Evolutionary conservation across 2,329 filamentous ascomycete species (phyloP), one percentile per base, ranked within the genome.

Genomic region (Venturia effusa): DNA sequence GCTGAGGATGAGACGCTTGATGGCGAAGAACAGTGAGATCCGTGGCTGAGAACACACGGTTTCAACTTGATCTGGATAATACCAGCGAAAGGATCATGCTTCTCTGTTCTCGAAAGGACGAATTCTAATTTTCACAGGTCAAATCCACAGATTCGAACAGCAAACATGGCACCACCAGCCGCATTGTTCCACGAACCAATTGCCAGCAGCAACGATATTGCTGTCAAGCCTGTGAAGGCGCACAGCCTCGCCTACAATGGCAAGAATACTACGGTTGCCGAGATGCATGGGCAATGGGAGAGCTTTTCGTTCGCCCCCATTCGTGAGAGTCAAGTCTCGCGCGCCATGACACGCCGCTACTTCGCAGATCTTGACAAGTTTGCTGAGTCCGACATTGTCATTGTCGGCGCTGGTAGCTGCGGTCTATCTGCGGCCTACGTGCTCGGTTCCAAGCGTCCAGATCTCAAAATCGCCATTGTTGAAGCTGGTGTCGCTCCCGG

Each of bases 31-130:
- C 11, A 57, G 17, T 19, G 51, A 57, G 51, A 57, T 57, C 51
- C 51, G 51, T 57, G 51, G 51, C 84, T 90, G 88, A 93, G 89
- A 94, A 86, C 86, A 94, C 88, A 94, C 90, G 89, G 90, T 88
- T 81, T 81, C 80, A 91, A 93, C 89, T 93, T 93, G 90, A 93
- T 92, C 89, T 90, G 89, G 90, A 92, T 93, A 93, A 94, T 94
- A 90, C 90, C 89, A 92, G 92, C 92, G 92, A 92, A 94, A 96
- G 92, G 88, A 96, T 94, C 91, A 95, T 96, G 90, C 90, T 84
- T 84, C 83, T 80, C 79, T 77, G 68, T 78, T 75, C 71, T 74
- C 74, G 70, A 71, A 55, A 55, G 24, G 32, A 41, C 61, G 19
- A 24, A 32, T 3, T 39, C 61, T 39, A 62, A 48, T 55, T 32